phyloP scores from a whole-genome alignment of 2,329 filamentous ascomycete species.

The Fusarium sublunatum region DNA sequence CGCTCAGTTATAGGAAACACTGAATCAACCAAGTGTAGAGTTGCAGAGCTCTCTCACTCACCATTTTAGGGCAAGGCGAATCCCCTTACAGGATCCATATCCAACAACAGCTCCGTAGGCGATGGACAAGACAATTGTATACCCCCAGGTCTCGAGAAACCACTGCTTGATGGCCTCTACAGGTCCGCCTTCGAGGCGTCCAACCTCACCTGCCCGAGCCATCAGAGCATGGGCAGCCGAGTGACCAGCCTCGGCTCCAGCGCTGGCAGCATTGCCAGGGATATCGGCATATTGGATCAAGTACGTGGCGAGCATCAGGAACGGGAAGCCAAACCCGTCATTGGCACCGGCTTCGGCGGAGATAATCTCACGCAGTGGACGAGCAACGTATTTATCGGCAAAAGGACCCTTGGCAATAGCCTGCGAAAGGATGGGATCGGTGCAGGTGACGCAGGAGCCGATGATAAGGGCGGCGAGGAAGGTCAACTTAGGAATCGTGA shows the following conservation, averaged over 20 bases:
- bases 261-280: neutral
- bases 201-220: constrained; percentile 48
- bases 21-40: neutral
- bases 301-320: constrained; percentile 57
- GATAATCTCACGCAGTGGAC: constrained; percentile 70
- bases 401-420: constrained; percentile 51
- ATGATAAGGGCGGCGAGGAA: constrained; percentile 67
- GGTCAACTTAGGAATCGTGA: constrained; percentile 66
- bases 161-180: constrained; percentile 65
- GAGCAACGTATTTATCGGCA: constrained; percentile 69
- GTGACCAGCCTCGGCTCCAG: neutral
- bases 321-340: constrained; percentile 71
- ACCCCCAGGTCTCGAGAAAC: constrained; percentile 69
- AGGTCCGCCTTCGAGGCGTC: constrained; percentile 63
- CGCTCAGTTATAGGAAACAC: too few relatives aligned
- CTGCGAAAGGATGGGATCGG: constrained; percentile 48
- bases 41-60: constrained; percentile 43
- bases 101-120: constrained; percentile 65
- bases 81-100: constrained; percentile 52
- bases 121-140: constrained; percentile 65
- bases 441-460: constrained; percentile 70
- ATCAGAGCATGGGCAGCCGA: neutral
- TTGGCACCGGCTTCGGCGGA: constrained; percentile 71
- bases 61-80: constrained; percentile 34
- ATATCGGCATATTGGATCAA: constrained; percentile 46